A percentile compares a stretch with the other conserved stretches of the same genome.
phyloP scores from a whole-genome alignment of 2,329 filamentous ascomycete genomes.

The Akanthomyces lecanii region DNA sequence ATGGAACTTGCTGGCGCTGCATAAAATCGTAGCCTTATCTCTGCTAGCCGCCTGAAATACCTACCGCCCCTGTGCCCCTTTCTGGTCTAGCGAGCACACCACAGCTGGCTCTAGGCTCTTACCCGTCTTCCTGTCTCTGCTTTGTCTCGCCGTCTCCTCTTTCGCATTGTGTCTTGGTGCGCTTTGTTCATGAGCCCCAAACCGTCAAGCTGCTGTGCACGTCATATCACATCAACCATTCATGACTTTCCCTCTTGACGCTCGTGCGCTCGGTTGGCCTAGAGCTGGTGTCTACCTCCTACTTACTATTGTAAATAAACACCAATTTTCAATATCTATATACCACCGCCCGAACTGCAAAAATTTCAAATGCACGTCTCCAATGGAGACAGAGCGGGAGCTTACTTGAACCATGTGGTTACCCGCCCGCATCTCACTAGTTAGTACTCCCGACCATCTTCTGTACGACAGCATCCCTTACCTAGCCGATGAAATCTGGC shows the following conservation, averaged over 20 bases:
- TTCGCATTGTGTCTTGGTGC: background rate
- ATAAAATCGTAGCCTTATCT: background rate
- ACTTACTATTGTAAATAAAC: background rate
- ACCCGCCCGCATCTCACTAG: background rate
- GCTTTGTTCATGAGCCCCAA: background rate
- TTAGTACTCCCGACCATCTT: too few relatives aligned
- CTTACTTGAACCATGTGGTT: background rate
- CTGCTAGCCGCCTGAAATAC: background rate
- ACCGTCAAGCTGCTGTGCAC: constrained; percentile 4
- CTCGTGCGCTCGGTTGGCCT: background rate
- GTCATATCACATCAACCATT: constrained; percentile 8
- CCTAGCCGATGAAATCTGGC: background rate
- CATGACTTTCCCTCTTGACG: too few relatives aligned
- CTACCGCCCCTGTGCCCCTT: background rate
- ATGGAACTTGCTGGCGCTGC: background rate
- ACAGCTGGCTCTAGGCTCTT: background rate
- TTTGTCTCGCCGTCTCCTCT: constrained; percentile 7
- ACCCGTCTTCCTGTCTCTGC: background rate
- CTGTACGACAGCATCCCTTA: background rate
- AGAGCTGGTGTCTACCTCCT: background rate
- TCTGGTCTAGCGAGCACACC: background rate
- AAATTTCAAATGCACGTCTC: too few relatives aligned
- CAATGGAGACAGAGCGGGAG: too few relatives aligned
- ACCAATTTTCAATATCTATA: too few relatives aligned
- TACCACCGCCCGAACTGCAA: too few relatives aligned